phyloP scores from a whole-genome alignment of 108 stramenopile species.

The Asterionellopsis glacialis region DNA sequence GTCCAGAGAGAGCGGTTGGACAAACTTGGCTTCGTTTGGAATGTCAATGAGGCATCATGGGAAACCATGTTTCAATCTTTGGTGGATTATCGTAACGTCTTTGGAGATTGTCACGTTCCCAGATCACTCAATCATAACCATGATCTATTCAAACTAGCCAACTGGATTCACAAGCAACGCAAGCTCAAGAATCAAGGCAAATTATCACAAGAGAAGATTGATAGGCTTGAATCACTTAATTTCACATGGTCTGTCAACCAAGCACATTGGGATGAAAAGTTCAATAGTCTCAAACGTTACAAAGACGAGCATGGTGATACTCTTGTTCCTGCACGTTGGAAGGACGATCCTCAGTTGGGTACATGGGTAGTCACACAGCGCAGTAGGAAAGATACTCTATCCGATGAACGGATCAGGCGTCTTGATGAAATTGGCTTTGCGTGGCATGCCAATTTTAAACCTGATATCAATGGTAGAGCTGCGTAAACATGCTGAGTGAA shows the following conservation, averaged over 20 bases:
- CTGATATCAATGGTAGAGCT: too few species aligned
- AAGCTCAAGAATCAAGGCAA: too few species aligned
- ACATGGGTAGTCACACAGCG: conserved; percentile 64
- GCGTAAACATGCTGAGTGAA: too few species aligned
- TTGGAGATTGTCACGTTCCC: too few species aligned
- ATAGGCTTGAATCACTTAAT: background rate
- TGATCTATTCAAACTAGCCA: too few species aligned
- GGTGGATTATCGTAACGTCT: too few species aligned
- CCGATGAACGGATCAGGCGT: conserved; percentile 29
- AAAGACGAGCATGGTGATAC: conserved; percentile 37
- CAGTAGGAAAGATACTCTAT: conserved; percentile 27
- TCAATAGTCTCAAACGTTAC: conserved; percentile 26
- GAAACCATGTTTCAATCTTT: too few species aligned
- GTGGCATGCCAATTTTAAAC: conserved; percentile 18
- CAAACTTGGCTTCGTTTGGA: too few species aligned
- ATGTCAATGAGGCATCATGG: too few species aligned
- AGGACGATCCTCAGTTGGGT: conserved; percentile 38
- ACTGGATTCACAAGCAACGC: too few species aligned
- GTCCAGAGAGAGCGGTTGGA: too few species aligned
- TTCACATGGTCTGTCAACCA: background rate
- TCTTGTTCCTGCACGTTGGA: conserved; percentile 52
- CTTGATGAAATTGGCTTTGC: conserved; percentile 37
- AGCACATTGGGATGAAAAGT: conserved; percentile 19
- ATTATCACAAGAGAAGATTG: background rate
- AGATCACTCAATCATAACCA: too few species aligned